These are phyloP conservation scores for Aspergillus pseudoglaucus DNA, from an alignment of 2,329 filamentous ascomycete species.

Conservation along the genomic window DNA sequence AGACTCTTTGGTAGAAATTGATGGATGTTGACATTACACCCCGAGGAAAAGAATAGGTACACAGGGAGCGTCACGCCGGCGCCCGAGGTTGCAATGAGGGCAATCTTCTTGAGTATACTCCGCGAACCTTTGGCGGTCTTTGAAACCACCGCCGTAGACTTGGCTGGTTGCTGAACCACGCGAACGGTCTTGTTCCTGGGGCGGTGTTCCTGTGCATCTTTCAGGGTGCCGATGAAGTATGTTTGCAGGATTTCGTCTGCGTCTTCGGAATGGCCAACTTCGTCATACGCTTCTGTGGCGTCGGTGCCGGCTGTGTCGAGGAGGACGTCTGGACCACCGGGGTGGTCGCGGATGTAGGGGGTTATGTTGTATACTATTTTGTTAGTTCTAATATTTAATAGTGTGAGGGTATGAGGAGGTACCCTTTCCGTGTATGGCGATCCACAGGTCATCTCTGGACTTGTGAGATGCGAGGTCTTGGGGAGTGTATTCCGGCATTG, in stretches of 20 bases:
- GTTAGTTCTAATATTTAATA: background rate
- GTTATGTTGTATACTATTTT: constrained; percentile 53
- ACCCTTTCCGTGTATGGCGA: constrained; percentile 53
- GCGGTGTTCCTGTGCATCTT: constrained; percentile 16
- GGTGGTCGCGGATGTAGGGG: constrained; percentile 54
- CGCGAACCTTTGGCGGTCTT: background rate
- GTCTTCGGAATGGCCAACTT: constrained; percentile 43
- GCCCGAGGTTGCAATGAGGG: background rate
- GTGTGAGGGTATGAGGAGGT: constrained; percentile 6
- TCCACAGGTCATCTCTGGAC: constrained; percentile 45
- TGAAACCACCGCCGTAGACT: background rate
- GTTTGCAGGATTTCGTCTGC: constrained; percentile 36
- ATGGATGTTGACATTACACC: background rate
- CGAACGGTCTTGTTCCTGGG: constrained; percentile 14
- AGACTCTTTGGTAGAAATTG: background rate
- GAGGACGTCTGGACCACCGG: constrained; percentile 39
- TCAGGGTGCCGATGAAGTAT: constrained; percentile 32
- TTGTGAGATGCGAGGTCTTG: constrained; percentile 45
- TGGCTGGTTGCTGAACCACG: constrained; percentile 9
- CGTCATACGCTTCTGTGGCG: constrained; percentile 38
- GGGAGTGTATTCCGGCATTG: constrained; percentile 16
- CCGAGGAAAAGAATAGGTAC: background rate
- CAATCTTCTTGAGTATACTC: background rate
- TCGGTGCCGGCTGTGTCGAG: constrained; percentile 37
- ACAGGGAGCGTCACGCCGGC: background rate